These are phyloP conservation scores for Lecanosticta acicola DNA, from an alignment of 2,329 filamentous ascomycete species.

Conservation along the genomic window DNA sequence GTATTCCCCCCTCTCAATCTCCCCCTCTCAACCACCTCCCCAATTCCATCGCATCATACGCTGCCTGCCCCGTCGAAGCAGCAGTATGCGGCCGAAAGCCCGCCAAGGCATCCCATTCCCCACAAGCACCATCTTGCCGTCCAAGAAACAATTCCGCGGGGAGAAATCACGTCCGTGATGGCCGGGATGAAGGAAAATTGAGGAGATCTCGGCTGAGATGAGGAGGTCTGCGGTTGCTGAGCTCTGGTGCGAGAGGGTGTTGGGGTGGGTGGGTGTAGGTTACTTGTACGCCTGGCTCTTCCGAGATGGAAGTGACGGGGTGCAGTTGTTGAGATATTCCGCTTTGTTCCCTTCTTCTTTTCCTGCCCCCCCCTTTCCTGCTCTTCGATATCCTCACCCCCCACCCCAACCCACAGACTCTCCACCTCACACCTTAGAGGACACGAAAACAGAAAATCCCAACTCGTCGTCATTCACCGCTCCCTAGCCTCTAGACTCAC, in stretches of 20 bases:
- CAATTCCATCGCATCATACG: constrained; percentile 40
- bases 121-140: constrained; percentile 41
- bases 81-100: constrained; percentile 45
- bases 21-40: constrained; percentile 38
- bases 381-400: constrained; percentile 20
- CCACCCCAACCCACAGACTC: constrained; percentile 13
- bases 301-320: no score
- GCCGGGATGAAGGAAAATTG: constrained; percentile 45
- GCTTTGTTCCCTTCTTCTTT: constrained; percentile 24
- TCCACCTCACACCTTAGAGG: constrained; percentile 28
- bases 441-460: constrained; percentile 44
- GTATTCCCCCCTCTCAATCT: constrained; percentile 34
- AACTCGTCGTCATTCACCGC: constrained; percentile 45
- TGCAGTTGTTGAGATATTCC: no score
- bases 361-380: constrained; percentile 20
- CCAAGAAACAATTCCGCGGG: constrained; percentile 35
- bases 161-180: constrained; percentile 41
- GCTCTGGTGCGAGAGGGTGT: no score
- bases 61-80: constrained; percentile 45
- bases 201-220: no score
- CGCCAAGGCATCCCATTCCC: constrained; percentile 46
- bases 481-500: constrained; percentile 28
- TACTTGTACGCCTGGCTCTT: no score
- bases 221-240: no score
- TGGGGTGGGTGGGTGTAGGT: no score